Evolutionary conservation across 495 filamentous ascomycete genomes (phyloP).

Genomic region (Apiosordaria backusii): DNA sequence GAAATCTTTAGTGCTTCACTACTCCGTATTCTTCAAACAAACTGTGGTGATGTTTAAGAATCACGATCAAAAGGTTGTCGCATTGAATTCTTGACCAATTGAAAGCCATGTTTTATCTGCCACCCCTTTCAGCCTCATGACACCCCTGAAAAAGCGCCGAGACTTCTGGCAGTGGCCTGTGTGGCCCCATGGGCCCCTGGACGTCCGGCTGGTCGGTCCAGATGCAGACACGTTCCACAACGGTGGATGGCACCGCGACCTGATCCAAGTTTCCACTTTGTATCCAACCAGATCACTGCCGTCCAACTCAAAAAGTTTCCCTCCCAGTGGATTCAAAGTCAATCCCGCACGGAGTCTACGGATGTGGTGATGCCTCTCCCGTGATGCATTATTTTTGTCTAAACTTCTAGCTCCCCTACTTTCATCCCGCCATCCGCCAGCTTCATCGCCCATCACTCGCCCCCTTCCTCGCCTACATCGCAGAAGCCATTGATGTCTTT

Average conservation of each 20-base stretch:
- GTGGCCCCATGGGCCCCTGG: background rate
- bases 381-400: background rate
- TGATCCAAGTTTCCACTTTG: constrained; percentile 13
- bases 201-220: background rate
- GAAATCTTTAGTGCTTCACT: background rate
- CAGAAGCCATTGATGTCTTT: constrained; percentile 24
- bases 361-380: constrained; percentile 1
- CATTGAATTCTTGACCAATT: background rate
- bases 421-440: constrained; percentile 3
- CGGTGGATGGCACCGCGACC: constrained; percentile 17
- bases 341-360: background rate
- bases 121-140: constrained; percentile 16
- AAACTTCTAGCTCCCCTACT: background rate
- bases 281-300: constrained; percentile 3
- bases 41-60: background rate
- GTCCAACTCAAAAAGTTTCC: constrained; percentile 12
- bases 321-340: constrained; percentile 16
- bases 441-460: constrained; percentile 1
- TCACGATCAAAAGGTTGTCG: background rate
- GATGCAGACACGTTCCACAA: constrained; percentile 32
- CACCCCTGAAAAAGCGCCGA: constrained; percentile 9
- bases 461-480: background rate
- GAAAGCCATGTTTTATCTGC: background rate
- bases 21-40: background rate
- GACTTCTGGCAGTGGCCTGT: constrained; percentile 1